Conservation (phyloP, 257 asterid genomes). For the Coffea canephora region DNA sequence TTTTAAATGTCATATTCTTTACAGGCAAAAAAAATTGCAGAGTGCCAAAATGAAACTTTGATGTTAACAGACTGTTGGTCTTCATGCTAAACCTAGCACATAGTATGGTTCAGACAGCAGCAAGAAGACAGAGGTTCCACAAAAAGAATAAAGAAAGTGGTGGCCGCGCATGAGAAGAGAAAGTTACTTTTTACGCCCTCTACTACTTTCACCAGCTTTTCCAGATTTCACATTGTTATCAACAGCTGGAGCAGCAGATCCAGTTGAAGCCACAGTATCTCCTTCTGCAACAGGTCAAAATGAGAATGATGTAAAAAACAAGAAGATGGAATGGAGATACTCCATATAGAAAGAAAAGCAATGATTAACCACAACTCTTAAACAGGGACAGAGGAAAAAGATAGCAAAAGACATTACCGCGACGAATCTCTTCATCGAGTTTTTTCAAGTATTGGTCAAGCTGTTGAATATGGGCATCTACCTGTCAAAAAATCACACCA, state of each 20-base stretch:
- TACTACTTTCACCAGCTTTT: constrained; percentile 72
- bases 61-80: not conserved
- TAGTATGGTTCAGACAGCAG: not conserved
- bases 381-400: not conserved
- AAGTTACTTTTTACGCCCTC: constrained; percentile 87
- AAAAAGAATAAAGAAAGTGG: not conserved
- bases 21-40: not conserved
- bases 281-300: constrained; percentile 52
- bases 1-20: not conserved
- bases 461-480: constrained; percentile 58
- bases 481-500: not conserved
- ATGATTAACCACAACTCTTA: not conserved
- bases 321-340: not conserved
- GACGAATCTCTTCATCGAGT: constrained; percentile 83
- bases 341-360: not conserved
- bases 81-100: not conserved
- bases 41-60: not conserved
- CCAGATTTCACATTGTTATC: constrained; percentile 72
- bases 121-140: not conserved
- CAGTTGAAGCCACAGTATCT: constrained; percentile 53
- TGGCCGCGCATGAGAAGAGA: not conserved
- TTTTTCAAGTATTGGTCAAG: constrained; percentile 88
- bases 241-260: constrained; percentile 44
- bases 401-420: constrained; percentile 37
- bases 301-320: constrained; percentile 9